Percentiles rank a stretch among this genome's conserved stretches.
phyloP scores from a whole-genome alignment of 1,284 basidiomycete species.

The Phellopilus nigrolimitatus region DNA sequence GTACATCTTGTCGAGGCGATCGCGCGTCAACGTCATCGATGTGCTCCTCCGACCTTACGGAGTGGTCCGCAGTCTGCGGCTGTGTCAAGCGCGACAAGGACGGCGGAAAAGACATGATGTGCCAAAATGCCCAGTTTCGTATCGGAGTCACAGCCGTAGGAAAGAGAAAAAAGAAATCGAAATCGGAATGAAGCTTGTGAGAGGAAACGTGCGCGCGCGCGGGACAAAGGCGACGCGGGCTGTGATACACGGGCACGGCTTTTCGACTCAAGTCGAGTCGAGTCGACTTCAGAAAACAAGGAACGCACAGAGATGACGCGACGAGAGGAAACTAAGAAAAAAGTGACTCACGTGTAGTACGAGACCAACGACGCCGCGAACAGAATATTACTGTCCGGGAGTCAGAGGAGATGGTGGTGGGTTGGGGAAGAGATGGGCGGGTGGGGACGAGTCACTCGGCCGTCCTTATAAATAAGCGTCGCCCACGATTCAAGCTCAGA shows the following conservation, averaged over 20 bases:
- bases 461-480: slow-evolving; percentile 17
- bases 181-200: neutral
- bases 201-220: neutral
- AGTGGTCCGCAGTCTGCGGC: slow-evolving; percentile 5
- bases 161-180: neutral
- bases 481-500: slow-evolving; percentile 25
- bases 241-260: neutral
- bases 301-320: slow-evolving; percentile 16
- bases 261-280: neutral
- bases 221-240: neutral
- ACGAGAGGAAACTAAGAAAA: slow-evolving; percentile 10
- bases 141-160: neutral
- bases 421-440: slow-evolving; percentile 19
- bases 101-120: neutral
- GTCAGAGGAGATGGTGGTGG: slow-evolving; percentile 20
- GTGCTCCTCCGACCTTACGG: slow-evolving; percentile 24
- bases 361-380: slow-evolving; percentile 17
- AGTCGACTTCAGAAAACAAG: neutral
- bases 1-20: slow-evolving; percentile 31
- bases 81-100: neutral
- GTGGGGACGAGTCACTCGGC: slow-evolving; percentile 22
- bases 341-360: slow-evolving; percentile 21
- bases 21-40: slow-evolving; percentile 24
- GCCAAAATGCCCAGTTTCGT: neutral
- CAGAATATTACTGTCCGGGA: slow-evolving; percentile 21